Percentiles rank a stretch among this genome's conserved stretches.
Evolutionary conservation across 2,329 filamentous ascomycete species (phyloP).

Genomic region (Cladosporium phlei): DNA sequence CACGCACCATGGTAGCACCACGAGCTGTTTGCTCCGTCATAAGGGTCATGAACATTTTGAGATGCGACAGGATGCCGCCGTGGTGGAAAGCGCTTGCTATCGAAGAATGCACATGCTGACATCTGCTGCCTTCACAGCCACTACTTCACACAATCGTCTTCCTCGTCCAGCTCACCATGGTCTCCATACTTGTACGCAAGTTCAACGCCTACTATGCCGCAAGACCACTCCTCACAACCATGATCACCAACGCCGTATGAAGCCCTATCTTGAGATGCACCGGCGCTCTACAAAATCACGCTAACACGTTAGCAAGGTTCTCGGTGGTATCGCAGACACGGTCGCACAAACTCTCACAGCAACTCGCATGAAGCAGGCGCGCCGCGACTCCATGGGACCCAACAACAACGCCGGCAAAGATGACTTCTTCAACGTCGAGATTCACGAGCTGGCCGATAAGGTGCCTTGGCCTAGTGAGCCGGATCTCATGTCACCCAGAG

Average conservation of each 20-base stretch:
- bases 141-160: slow-evolving; percentile 80
- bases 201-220: slow-evolving; percentile 94
- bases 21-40: slow-evolving; percentile 1
- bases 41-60: too few relatives aligned
- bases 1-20: too few relatives aligned
- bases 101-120: slow-evolving; percentile 3
- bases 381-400: slow-evolving; percentile 43
- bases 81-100: background rate
- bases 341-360: slow-evolving; percentile 90
- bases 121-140: slow-evolving; percentile 54
- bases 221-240: slow-evolving; percentile 94
- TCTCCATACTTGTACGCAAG: slow-evolving; percentile 73
- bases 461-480: slow-evolving; percentile 57
- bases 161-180: slow-evolving; percentile 80
- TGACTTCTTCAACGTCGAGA: slow-evolving; percentile 77
- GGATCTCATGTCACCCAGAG: slow-evolving; percentile 59
- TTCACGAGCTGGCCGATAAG: slow-evolving; percentile 80
- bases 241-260: slow-evolving; percentile 91
- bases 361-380: slow-evolving; percentile 56
- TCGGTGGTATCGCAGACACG: slow-evolving; percentile 93
- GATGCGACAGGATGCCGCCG: too few relatives aligned
- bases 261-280: slow-evolving; percentile 14
- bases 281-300: background rate
- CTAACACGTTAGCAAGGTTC: slow-evolving; percentile 48
- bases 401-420: slow-evolving; percentile 55